A percentile compares a stretch with the other conserved stretches of the same genome.
These are phyloP conservation scores for Amauroascus verrucosus DNA, from an alignment of 2,329 filamentous ascomycete species.

Conservation along the genomic window DNA sequence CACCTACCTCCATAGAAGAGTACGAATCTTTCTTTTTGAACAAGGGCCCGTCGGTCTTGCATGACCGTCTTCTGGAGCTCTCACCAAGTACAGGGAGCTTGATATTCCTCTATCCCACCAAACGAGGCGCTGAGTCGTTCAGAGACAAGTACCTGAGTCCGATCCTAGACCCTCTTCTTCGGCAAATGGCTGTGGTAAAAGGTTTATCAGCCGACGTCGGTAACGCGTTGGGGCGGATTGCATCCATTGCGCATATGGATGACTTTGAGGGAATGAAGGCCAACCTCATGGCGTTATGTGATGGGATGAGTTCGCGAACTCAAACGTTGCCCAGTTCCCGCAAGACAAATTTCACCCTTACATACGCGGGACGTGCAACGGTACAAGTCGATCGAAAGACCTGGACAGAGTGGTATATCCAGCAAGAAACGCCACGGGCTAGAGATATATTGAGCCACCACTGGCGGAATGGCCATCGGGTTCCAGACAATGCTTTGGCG, in stretches of 20 bases:
- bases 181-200: constrained; percentile 49
- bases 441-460: constrained; percentile 40
- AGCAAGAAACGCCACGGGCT: constrained; percentile 53
- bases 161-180: constrained; percentile 51
- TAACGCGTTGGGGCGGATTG: constrained; percentile 44
- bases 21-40: constrained; percentile 49
- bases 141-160: constrained; percentile 50
- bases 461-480: constrained; percentile 32
- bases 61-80: constrained; percentile 52
- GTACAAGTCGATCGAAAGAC: constrained; percentile 43
- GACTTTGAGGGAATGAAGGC: constrained; percentile 44
- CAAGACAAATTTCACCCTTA: constrained; percentile 33
- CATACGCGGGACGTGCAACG: constrained; percentile 43
- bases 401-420: constrained; percentile 56
- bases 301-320: constrained; percentile 22
- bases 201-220: constrained; percentile 49
- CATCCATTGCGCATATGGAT: constrained; percentile 44
- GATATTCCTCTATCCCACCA: constrained; percentile 54
- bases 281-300: constrained; percentile 33
- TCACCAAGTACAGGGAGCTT: constrained; percentile 48
- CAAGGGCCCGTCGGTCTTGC: constrained; percentile 46
- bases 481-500: constrained; percentile 24
- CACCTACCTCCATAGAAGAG: constrained; percentile 49
- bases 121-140: constrained; percentile 47
- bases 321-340: constrained; percentile 23